Evolutionary conservation across 2,329 filamentous ascomycete genomes (phyloP).

Genomic region (Clarireedia monteithiana): DNA sequence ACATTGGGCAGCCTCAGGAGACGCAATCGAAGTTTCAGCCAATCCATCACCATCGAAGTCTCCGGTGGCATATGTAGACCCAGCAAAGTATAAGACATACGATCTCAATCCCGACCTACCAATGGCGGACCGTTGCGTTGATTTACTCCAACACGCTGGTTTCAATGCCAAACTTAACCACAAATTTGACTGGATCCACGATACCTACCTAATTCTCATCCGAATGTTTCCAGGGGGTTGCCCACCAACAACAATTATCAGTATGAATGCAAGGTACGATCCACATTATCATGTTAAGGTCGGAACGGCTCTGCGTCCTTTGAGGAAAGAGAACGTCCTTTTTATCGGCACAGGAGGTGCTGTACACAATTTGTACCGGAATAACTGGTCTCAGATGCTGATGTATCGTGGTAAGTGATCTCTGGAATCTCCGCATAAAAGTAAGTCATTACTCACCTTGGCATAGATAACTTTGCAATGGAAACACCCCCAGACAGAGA

Average conservation of each 20-base stretch:
- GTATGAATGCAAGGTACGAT: conserved; percentile 47
- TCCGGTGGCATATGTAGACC: conserved; percentile 59
- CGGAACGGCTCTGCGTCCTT: conserved; percentile 46
- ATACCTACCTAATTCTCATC: conserved; percentile 61
- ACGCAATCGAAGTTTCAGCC: conserved; percentile 51
- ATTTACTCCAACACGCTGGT: conserved; percentile 41
- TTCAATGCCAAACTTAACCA: conserved; percentile 46
- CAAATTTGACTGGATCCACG: conserved; percentile 64
- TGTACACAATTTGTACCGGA: conserved; percentile 64
- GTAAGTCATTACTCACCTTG: too few species aligned
- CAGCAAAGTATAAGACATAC: conserved; percentile 56
- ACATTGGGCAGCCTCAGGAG: conserved; percentile 53
- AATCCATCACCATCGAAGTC: conserved; percentile 53
- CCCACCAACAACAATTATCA: conserved; percentile 56
- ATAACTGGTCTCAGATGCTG: conserved; percentile 58
- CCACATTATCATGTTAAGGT: conserved; percentile 50
- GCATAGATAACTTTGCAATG: conserved; percentile 51
- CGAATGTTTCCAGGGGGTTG: conserved; percentile 60
- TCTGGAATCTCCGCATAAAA: too few species aligned
- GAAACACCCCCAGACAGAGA: conserved; percentile 48
- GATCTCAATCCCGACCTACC: conserved; percentile 51
- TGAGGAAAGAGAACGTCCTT: conserved; percentile 48
- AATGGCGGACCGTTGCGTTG: conserved; percentile 42
- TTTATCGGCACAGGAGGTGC: conserved; percentile 53
- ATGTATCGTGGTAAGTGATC: conserved; percentile 14